phyloP scores from a whole-genome alignment of 352 stramenopile genomes.

The Globisporangium splendens region DNA sequence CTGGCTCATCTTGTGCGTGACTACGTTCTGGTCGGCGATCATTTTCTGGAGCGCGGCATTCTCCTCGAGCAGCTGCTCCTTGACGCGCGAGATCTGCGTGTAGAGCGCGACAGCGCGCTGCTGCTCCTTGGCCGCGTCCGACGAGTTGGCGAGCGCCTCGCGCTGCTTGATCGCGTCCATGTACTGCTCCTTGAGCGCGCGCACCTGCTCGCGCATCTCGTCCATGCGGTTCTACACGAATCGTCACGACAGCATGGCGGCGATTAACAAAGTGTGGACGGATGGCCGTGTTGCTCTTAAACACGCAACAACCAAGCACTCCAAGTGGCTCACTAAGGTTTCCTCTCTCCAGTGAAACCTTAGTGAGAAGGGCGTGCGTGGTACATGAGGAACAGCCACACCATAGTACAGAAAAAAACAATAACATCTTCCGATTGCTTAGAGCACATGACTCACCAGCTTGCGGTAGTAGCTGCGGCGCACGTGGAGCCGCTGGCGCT shows the following conservation, averaged over 20 bases:
- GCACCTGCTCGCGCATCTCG: conserved; percentile 30
- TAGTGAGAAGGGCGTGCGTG: not conserved
- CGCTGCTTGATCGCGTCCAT: conserved; percentile 17
- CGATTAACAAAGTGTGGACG: no score
- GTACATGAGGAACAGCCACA: not conserved
- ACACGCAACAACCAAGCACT: no score
- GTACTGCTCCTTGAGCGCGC: conserved; percentile 33
- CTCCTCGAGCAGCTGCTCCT: conserved; percentile 45
- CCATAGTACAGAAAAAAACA: not conserved
- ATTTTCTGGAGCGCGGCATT: conserved; percentile 46
- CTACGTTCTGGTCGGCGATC: conserved; percentile 34
- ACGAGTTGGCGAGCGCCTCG: conserved; percentile 18
- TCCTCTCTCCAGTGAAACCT: not conserved
- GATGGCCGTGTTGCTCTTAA: no score
- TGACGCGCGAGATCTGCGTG: conserved; percentile 41
- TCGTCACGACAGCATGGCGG: not conserved
- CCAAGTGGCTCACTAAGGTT: not conserved
- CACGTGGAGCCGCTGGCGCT: conserved; percentile 59
- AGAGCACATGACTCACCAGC: conserved; percentile 10
- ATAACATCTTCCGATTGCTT: not conserved
- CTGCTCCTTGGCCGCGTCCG: conserved; percentile 6
- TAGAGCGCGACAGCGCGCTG: conserved; percentile 32
- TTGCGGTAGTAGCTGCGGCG: conserved; percentile 44
- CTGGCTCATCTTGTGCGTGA: conserved; percentile 35
- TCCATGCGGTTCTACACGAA: conserved; percentile 28